Conservation (phyloP, 805 yeast species). For the Schizosaccharomyces pombe region ASM294v3 CU329670.1:4867001-4867500, state of each 20-base stretch:
- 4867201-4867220: not conserved
- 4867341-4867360: no score
- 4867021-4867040: conserved; percentile 44
- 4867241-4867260: not conserved
- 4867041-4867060: conserved; percentile 49
- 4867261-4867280: not conserved
- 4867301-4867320: not conserved
- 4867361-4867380: not conserved
- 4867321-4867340: no score
- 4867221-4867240: not conserved
- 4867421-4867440: conserved; percentile 30
- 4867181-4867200: not conserved
- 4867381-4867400: conserved; percentile 16
- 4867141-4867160: conserved; percentile 27
- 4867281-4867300: not conserved
- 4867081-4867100: conserved; percentile 63
- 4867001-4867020: conserved; percentile 58
- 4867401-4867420: conserved; percentile 47
- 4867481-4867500: conserved; percentile 44
- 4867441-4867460: conserved; percentile 30
- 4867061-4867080: conserved; percentile 40
- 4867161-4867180: conserved; percentile 9
- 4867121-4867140: conserved; percentile 61
- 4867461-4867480: conserved; percentile 38
- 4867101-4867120: conserved; percentile 43